Evolutionary conservation across 768 basidiomycete species (phyloP).

Genomic region (Favolaschia claudopus): DNA sequence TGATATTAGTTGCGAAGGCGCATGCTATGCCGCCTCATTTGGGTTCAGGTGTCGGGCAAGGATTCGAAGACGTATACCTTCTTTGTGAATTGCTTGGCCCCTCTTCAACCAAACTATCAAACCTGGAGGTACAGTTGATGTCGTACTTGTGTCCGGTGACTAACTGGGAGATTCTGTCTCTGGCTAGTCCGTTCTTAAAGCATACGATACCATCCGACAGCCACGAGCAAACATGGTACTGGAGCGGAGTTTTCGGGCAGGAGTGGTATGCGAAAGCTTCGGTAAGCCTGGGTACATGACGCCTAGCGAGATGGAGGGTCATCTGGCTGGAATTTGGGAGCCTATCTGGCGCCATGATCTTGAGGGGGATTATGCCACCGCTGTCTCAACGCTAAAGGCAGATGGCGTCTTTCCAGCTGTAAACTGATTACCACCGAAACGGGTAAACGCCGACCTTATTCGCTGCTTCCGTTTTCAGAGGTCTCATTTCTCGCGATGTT

Average conservation of each 20-base stretch:
- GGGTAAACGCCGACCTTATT: too few relatives aligned
- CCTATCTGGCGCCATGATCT: slow-evolving; percentile 60
- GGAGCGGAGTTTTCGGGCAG: slow-evolving; percentile 47
- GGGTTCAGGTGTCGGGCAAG: slow-evolving; percentile 66
- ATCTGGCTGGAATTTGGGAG: slow-evolving; percentile 50
- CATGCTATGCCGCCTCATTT: slow-evolving; percentile 68
- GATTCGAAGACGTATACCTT: slow-evolving; percentile 61
- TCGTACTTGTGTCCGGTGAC: background rate
- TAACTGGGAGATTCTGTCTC: background rate
- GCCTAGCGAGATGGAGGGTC: slow-evolving; percentile 39
- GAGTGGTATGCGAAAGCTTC: slow-evolving; percentile 52
- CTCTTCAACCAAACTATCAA: slow-evolving; percentile 44
- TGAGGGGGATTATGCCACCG: slow-evolving; percentile 44
- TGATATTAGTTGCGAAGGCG: slow-evolving; percentile 44
- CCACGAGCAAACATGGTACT: slow-evolving; percentile 60
- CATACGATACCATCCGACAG: slow-evolving; percentile 53
- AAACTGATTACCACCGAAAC: background rate
- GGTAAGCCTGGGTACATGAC: slow-evolving; percentile 39
- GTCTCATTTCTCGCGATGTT: too few relatives aligned
- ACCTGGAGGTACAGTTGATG: slow-evolving; percentile 45
- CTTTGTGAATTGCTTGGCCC: slow-evolving; percentile 55
- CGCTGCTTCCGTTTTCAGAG: too few relatives aligned
- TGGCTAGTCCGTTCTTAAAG: slow-evolving; percentile 55
- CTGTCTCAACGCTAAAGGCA: slow-evolving; percentile 31
- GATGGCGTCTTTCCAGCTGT: background rate